phyloP scores from a whole-genome alignment of 1,284 basidiomycete species.

The Cutaneotrichosporon cyanovorans region DNA sequence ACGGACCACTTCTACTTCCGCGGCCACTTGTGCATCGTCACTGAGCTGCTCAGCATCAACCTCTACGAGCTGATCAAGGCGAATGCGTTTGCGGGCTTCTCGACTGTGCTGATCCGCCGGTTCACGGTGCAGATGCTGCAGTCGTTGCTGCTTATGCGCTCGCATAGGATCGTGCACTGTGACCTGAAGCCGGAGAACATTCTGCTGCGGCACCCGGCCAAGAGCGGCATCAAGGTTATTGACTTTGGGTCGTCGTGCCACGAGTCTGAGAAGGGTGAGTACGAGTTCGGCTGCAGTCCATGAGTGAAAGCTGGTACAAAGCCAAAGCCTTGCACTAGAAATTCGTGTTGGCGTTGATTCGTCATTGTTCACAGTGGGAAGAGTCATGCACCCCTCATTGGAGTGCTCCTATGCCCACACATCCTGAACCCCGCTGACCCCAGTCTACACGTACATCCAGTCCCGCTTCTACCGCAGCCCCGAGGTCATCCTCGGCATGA shows the following conservation, averaged over 20 bases:
- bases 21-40: constrained; percentile 95
- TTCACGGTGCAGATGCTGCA: constrained; percentile 94
- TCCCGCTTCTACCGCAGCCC: constrained; percentile 97
- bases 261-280: constrained; percentile 93
- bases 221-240: constrained; percentile 96
- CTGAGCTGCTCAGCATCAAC: constrained; percentile 96
- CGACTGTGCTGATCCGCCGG: constrained; percentile 84
- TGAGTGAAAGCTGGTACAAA: too few relatives aligned
- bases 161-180: constrained; percentile 98
- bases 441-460: constrained; percentile 99
- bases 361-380: too few relatives aligned
- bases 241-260: constrained; percentile 99
- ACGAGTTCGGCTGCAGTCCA: not conserved
- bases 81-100: constrained; percentile 95
- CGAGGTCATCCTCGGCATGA: constrained; percentile 92
- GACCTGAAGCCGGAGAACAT: constrained; percentile 99
- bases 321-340: too few relatives aligned
- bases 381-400: too few relatives aligned
- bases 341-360: too few relatives aligned
- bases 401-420: too few relatives aligned
- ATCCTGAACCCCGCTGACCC: not conserved
- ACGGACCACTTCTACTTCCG: constrained; percentile 98
- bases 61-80: constrained; percentile 99
- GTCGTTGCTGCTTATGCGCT: constrained; percentile 85
- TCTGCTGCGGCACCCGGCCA: constrained; percentile 83